Conservation (phyloP, 2,329 filamentous ascomycete species). For the Fusarium ramigenum region DNA sequence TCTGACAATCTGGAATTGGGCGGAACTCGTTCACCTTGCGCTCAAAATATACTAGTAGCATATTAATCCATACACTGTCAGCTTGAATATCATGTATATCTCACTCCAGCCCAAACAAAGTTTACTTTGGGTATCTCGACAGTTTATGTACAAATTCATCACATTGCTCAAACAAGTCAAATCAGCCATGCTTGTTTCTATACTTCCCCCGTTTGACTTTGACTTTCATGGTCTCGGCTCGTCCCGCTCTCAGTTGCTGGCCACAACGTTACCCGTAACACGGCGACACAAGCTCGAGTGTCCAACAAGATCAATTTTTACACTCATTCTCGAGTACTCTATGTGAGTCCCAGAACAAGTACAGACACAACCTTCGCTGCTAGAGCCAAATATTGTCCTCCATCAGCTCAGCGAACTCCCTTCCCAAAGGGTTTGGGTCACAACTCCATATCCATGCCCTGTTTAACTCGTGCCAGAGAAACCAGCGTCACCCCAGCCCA, state of each 20-base stretch:
- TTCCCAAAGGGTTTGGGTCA: slow-evolving; percentile 36
- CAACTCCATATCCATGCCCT: slow-evolving; percentile 41
- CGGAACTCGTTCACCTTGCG: too few relatives aligned
- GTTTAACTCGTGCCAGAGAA: slow-evolving; percentile 33
- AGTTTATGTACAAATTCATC: background rate
- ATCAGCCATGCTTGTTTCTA: background rate
- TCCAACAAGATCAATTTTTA: slow-evolving; percentile 35
- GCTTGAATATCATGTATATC: background rate
- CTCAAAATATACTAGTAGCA: background rate
- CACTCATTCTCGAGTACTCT: slow-evolving; percentile 20
- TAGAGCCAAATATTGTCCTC: slow-evolving; percentile 34
- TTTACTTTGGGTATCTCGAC: background rate
- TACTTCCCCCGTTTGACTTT: background rate
- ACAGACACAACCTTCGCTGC: slow-evolving; percentile 38
- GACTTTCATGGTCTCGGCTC: slow-evolving; percentile 21
- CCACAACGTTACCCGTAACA: background rate
- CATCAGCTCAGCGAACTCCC: slow-evolving; percentile 29
- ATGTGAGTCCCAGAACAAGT: slow-evolving; percentile 28
- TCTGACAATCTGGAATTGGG: background rate
- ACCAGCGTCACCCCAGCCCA: slow-evolving; percentile 25
- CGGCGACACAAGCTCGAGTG: background rate
- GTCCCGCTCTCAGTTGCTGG: slow-evolving; percentile 2
- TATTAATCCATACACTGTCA: background rate
- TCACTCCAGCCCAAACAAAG: background rate
- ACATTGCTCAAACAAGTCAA: background rate